Evolutionary conservation across 2,329 filamentous ascomycete species (phyloP), one percentile per base, ranked within the genome.

Genomic region (Mycosphaerelloides madeirae): DNA sequence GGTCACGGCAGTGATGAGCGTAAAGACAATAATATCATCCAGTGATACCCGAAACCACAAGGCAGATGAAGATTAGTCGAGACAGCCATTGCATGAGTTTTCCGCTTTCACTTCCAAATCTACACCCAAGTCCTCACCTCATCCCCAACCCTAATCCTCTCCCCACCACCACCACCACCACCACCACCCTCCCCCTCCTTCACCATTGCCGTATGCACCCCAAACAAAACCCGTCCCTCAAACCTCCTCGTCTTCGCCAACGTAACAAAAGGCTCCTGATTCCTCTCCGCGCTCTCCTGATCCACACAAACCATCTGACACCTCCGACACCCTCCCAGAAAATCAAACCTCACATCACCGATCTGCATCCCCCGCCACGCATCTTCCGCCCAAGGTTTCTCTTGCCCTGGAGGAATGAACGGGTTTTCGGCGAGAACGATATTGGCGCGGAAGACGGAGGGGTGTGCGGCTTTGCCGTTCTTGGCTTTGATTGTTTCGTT

Each of bases 271-370:
- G 93, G 93, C 65, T 97, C 93, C 51, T 88, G 81, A 52, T 82
- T 80, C 63, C 81, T 85, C 51, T 81, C 75, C 0, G 82, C 89
- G 11, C 84, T 95, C 36, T 81, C 73, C 64, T 96, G 93, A 60
- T 98, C 83, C 35, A 97, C 80, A 62, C 91, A 96, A 8, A 98
- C 84, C 90, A 98, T 97, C 64, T 95, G 89, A 57, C 93, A 98
- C 47, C 93, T 75, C 48, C 88, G 79, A 60, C 93, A 98, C 3
- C 85, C 79, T 0, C 90, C 91, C 3, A 97, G 69, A 58, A 94
- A 79, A 49, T 84, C 74, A 57, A 87, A 85, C 8, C 68, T 65
- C 46, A 83, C 75, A 59, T 65, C 55, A 9, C 31, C 37, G 45
- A 96, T 84, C 7, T 68, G 73, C 31, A 95, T 58, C 13, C 67